phyloP scores from a whole-genome alignment of 495 filamentous ascomycete genomes.

The Podospora appendiculata region DNA sequence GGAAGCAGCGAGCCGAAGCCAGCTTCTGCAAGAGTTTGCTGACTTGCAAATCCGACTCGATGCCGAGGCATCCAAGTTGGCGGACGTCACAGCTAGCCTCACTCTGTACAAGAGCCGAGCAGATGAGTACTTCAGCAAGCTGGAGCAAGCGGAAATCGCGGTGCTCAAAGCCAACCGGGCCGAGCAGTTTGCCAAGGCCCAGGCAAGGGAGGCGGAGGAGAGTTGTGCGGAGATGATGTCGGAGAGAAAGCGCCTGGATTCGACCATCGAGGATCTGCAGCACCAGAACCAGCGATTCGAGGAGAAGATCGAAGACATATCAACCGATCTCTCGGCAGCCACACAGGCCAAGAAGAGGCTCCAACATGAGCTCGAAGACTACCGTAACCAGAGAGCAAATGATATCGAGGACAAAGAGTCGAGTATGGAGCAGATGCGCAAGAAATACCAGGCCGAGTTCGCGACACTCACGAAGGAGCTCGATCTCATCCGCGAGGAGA shows the following conservation, averaged over 20 bases:
- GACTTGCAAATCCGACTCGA: slow-evolving; percentile 93
- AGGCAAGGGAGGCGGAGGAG: slow-evolving; percentile 84
- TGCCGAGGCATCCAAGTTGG: slow-evolving; percentile 74
- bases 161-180: slow-evolving; percentile 87
- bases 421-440: slow-evolving; percentile 92
- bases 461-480: slow-evolving; percentile 82
- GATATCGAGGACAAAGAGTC: slow-evolving; percentile 96
- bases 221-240: slow-evolving; percentile 84
- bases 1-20: slow-evolving; percentile 72
- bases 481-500: slow-evolving; percentile 86
- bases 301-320: slow-evolving; percentile 85
- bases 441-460: slow-evolving; percentile 95
- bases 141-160: slow-evolving; percentile 93
- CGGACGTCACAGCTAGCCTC: slow-evolving; percentile 76
- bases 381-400: slow-evolving; percentile 86
- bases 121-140: slow-evolving; percentile 95
- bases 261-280: slow-evolving; percentile 81
- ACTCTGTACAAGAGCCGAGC: slow-evolving; percentile 86
- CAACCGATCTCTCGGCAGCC: slow-evolving; percentile 78
- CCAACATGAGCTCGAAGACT: slow-evolving; percentile 97
- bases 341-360: slow-evolving; percentile 89
- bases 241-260: slow-evolving; percentile 85
- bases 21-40: slow-evolving; percentile 85
- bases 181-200: slow-evolving; percentile 87
- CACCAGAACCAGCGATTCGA: slow-evolving; percentile 82